Conservation (phyloP, 2,329 filamentous ascomycete genomes). For the Cercospora sp. region DNA sequence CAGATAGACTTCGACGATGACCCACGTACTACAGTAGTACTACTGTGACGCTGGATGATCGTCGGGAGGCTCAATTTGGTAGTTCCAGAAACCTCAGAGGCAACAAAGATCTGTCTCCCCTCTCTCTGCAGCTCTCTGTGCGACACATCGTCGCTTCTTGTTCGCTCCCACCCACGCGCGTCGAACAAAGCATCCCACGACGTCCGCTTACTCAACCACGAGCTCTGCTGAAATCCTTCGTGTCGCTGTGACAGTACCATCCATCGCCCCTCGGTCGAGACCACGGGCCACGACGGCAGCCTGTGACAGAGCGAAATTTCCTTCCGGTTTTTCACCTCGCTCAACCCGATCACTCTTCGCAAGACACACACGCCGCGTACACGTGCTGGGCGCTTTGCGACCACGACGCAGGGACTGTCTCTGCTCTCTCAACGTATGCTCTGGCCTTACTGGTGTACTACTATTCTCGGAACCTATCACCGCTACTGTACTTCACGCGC, state of each 20-base stretch:
- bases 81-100: background rate
- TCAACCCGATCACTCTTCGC: background rate
- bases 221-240: too few species aligned
- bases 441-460: background rate
- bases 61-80: background rate
- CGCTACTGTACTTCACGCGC: background rate
- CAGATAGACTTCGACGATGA: background rate
- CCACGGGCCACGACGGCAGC: background rate
- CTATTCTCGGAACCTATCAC: background rate
- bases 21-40: too few species aligned
- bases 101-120: background rate
- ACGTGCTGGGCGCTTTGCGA: background rate
- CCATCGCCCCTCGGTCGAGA: conserved; percentile 4
- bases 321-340: conserved; percentile 2
- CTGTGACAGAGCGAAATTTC: conserved; percentile 6
- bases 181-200: background rate
- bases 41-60: background rate
- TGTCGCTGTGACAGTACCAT: background rate
- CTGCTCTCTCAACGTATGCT: background rate
- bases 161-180: background rate
- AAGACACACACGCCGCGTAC: background rate
- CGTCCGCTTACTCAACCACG: background rate
- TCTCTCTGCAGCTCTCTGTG: background rate
- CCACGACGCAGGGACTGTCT: background rate
- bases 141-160: background rate